A percentile compares a stretch with the other conserved stretches of the same genome.
phyloP scores from a whole-genome alignment of 768 basidiomycete species.

The Pisolithus sp. region DNA sequence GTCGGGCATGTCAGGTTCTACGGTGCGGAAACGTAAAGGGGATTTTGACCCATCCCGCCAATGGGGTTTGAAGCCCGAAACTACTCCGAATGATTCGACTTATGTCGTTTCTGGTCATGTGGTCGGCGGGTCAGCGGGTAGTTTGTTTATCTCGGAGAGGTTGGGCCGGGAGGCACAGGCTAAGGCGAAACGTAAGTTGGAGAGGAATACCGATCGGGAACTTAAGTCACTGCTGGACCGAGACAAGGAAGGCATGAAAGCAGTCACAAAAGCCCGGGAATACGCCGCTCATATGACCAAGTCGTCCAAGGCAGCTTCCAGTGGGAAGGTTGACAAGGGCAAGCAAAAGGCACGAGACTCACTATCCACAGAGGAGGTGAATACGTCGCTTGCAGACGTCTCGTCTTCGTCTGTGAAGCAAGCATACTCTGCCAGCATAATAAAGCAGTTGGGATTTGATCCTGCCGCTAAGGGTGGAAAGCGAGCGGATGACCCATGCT shows the following conservation, averaged over 20 bases:
- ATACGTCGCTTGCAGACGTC: constrained; percentile 10
- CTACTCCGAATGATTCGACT: constrained; percentile 40
- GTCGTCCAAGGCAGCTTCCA: constrained; percentile 8
- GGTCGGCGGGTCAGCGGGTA: constrained; percentile 40
- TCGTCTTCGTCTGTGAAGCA: constrained; percentile 26
- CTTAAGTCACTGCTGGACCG: constrained; percentile 55
- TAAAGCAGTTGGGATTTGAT: constrained; percentile 76
- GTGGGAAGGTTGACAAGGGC: constrained; percentile 8
- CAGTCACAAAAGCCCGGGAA: constrained; percentile 56
- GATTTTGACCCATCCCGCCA: constrained; percentile 65
- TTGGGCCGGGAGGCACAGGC: constrained; percentile 79
- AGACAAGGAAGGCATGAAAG: constrained; percentile 64
- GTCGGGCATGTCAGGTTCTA: constrained; percentile 54
- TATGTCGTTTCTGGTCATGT: constrained; percentile 82
- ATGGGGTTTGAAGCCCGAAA: constrained; percentile 65
- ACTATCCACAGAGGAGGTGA: constrained; percentile 6
- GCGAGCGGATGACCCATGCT: constrained; percentile 32
- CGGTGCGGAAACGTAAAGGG: constrained; percentile 43
- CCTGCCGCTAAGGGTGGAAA: constrained; percentile 54
- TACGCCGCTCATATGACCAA: constrained; percentile 28
- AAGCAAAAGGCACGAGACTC: constrained; percentile 13
- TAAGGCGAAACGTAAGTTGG: constrained; percentile 57
- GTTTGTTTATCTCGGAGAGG: constrained; percentile 56
- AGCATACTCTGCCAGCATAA: constrained; percentile 58
- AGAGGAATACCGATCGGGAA: constrained; percentile 53